Evolutionary conservation across 305 asterid species (phyloP), one percentile per base, ranked within the genome.

Genomic region (Salvia sclarea): DNA sequence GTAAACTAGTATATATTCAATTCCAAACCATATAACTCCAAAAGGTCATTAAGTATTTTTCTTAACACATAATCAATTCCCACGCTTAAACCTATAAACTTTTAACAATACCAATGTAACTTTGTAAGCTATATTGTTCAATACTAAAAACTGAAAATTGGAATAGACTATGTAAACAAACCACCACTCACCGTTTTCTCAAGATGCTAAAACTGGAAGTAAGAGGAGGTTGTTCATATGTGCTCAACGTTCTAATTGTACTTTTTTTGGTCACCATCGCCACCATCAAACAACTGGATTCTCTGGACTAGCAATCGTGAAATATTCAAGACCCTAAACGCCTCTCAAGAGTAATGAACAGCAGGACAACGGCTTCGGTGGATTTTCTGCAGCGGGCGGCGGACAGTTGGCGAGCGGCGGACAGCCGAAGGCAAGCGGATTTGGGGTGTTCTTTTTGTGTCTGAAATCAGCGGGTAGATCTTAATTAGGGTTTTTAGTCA

Each of bases 261-360:
- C n/a, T n/a, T n/a, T n/a, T n/a, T n/a, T n/a, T n/a, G n/a, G n/a
- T n/a, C n/a, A n/a, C n/a, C 48, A 53, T 38, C 14, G 64, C 66
- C 55, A 9, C 61, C 37, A 58, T 58, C 45, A 54, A 44, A 69
- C 63, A 61, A 37, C 24, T 37, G 20, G 31, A 66, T 18, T 58
- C 21, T 62, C 12, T 13, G 64, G 41, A 41, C 52, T 44, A 21
- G 18, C 45, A 57, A 35, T 57, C 50, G 41, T 18, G 60, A 12
- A 18, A 69, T 47, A 47, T 24, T 4, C 12, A 57, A 57, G 14
- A 6, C 69, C 33, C 53, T 37, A 11, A 52, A 53, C 33, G 50
- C 64, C 12, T 54, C 20, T 66, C 67, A 33, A 18, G 31, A 16
- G 10, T n/a, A n/a, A n/a, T n/a, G n/a, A n/a, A n/a, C n/a, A n/a